Evolutionary conservation across 2,329 filamentous ascomycete genomes (phyloP).

Genomic region (Penicillium thymicola): DNA sequence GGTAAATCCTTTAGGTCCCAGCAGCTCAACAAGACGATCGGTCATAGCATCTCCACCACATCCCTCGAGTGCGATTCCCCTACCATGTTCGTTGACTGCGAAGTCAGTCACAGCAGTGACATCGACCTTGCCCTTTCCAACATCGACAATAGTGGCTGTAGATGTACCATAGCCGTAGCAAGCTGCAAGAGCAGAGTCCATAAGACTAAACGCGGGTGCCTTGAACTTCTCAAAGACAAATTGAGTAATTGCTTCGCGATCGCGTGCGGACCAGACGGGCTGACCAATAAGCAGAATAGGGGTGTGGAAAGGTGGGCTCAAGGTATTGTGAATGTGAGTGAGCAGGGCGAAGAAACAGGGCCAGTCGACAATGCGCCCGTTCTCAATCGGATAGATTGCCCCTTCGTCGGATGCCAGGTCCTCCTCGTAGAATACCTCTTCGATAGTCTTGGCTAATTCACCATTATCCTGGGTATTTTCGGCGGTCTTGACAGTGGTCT

Average conservation of each 20-base stretch:
- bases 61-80: constrained; percentile 58
- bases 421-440: constrained; percentile 72
- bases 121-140: constrained; percentile 89
- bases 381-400: constrained; percentile 79
- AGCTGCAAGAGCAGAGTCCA: constrained; percentile 83
- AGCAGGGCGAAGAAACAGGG: constrained; percentile 89
- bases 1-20: constrained; percentile 57
- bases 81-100: constrained; percentile 65
- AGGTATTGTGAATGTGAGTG: constrained; percentile 82
- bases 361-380: constrained; percentile 86
- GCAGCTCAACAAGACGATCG: constrained; percentile 63
- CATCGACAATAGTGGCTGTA: constrained; percentile 82
- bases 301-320: constrained; percentile 90
- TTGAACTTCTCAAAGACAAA: constrained; percentile 98
- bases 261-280: constrained; percentile 83
- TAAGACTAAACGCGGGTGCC: constrained; percentile 83
- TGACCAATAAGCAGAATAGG: constrained; percentile 88
- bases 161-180: constrained; percentile 76
- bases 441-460: constrained; percentile 33
- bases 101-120: constrained; percentile 87
- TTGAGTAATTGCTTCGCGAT: constrained; percentile 82
- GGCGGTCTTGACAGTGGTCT: constrained; percentile 25
- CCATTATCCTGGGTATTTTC: constrained; percentile 26
- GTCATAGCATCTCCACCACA: constrained; percentile 91
- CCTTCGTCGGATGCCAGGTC: constrained; percentile 84